Base-by-base conservation (phyloP, 257 asterid genomes). In the Gynochthodes officinalis region DNA sequence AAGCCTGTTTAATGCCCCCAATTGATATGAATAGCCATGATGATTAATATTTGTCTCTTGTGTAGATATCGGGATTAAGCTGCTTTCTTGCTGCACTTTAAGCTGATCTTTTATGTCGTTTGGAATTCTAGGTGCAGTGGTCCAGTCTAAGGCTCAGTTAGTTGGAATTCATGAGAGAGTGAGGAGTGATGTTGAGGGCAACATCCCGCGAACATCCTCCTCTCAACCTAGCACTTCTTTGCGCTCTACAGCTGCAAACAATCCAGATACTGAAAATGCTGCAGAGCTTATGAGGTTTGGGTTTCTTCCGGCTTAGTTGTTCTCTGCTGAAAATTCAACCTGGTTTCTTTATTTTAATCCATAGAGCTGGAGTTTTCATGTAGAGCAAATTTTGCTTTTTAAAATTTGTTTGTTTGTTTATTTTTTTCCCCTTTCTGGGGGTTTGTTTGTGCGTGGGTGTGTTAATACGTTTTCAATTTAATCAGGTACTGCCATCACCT, bases 151-250 rank as follows among this genome's bases (percentile, higher is more conserved):
- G 79, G 78, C 99, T 64, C 98, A 86, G 62, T 77, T 95, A 75
- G 86, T 85, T 13, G 99, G 99, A 54, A 82, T 87, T 75, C 96
- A 90, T 30, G 98, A 92, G 89, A 88, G 99, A 83, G 99, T 95
- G 77, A 86, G 98, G 82, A 95, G 96, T 1, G 99, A 92, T 73
- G 78, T 85, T 33, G 96, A 67, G 52, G 83, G 84, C 78, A 82
- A 69, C n/a, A 64, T 59, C 82, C 16, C 80, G 72, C 66, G 81
- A 84, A 53, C 73, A 59, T 52, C 77, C 60, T 44, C 77, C 66
- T 64, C 74, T 72, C 82, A 81, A 73, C 44, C 75, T 44, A 37
- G 73, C 87, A 33, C 87, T n/a, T n/a, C n/a, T n/a, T n/a, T n/a
- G n/a, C n/a, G n/a, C n/a, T n/a, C n/a, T 75, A 82, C 86, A 66